Conservation (phyloP, 192 early-diverging fungal genomes). For the Spizellomyces punctatus region DNA sequence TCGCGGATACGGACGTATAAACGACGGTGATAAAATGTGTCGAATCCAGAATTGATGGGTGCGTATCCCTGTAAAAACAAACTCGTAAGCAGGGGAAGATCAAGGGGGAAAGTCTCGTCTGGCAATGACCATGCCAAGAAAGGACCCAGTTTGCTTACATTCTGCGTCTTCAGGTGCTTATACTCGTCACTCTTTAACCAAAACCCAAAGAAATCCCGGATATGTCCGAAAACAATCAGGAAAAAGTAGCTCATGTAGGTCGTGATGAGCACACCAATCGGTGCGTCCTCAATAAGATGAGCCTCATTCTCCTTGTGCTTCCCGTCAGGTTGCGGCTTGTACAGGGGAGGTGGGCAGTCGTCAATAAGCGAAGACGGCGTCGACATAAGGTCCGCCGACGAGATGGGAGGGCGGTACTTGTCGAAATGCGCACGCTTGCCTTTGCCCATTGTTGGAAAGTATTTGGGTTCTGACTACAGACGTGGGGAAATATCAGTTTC, state of each 20-base stretch:
- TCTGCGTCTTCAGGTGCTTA: slow-evolving; percentile 56
- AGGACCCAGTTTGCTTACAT: slow-evolving; percentile 19
- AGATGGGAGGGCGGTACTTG: slow-evolving; percentile 31
- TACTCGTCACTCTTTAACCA: slow-evolving; percentile 72
- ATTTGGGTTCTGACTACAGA: too few relatives aligned
- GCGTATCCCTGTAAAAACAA: slow-evolving; percentile 70
- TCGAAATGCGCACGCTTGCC: slow-evolving; percentile 51
- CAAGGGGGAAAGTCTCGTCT: not conserved
- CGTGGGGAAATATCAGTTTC: too few relatives aligned
- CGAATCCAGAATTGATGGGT: slow-evolving; percentile 92
- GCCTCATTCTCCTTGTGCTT: not conserved
- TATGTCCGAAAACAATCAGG: slow-evolving; percentile 90
- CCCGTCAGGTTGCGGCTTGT: slow-evolving; percentile 2
- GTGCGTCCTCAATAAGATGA: slow-evolving; percentile 66
- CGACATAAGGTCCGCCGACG: slow-evolving; percentile 40
- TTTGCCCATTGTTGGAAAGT: slow-evolving; percentile 42
- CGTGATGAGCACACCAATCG: slow-evolving; percentile 81
- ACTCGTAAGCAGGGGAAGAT: not conserved
- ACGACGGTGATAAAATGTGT: slow-evolving; percentile 92
- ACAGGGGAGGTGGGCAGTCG: slow-evolving; percentile 23
- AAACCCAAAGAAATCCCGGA: slow-evolving; percentile 91
- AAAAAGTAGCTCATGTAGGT: slow-evolving; percentile 95
- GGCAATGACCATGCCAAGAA: not conserved
- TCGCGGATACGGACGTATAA: slow-evolving; percentile 88
- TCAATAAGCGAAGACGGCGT: slow-evolving; percentile 5